Evolutionary conservation across 2,329 filamentous ascomycete species (phyloP).

Genomic region (Teratosphaeriaceae sp.): DNA sequence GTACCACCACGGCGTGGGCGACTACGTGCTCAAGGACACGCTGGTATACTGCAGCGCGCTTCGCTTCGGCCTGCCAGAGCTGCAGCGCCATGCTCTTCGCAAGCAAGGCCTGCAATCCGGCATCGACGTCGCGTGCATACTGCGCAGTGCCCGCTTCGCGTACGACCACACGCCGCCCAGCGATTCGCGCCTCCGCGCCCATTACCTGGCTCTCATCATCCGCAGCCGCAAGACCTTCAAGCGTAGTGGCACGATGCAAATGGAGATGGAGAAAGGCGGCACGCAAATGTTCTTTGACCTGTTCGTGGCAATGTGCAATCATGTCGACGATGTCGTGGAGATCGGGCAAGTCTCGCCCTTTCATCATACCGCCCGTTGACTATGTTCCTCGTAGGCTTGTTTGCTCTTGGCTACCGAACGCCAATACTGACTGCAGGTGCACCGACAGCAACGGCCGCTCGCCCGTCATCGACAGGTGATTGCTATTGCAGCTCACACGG

Average conservation of each 20-base stretch:
- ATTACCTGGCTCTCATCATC: constrained; percentile 96
- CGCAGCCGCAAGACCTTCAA: constrained; percentile 96
- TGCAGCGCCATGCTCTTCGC: constrained; percentile 83
- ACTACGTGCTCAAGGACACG: constrained; percentile 81
- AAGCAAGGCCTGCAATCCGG: constrained; percentile 93
- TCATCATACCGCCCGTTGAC: constrained; percentile 7
- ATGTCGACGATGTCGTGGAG: constrained; percentile 92
- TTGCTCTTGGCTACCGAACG: constrained; percentile 4
- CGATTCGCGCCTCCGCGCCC: constrained; percentile 87
- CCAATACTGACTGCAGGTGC: constrained; percentile 10
- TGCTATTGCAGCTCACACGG: constrained; percentile 3
- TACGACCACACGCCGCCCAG: constrained; percentile 92
- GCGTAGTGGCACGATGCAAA: constrained; percentile 96
- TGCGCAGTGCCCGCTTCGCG: constrained; percentile 88
- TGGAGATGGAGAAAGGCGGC: constrained; percentile 92
- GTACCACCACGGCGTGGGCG: constrained; percentile 65
- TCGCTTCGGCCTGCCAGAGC: constrained; percentile 81
- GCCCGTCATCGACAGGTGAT: constrained; percentile 20
- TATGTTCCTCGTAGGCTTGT: not conserved
- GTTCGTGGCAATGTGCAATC: constrained; percentile 97
- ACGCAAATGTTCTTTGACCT: constrained; percentile 91
- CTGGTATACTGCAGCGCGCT: constrained; percentile 91
- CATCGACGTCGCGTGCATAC: constrained; percentile 85
- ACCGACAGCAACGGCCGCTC: constrained; percentile 19
- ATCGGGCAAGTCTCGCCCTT: constrained; percentile 57